A percentile compares a stretch with the other conserved stretches of the same genome.
Evolutionary conservation across 441 rosid species (phyloP).

Genomic region (Viola pubescens): DNA sequence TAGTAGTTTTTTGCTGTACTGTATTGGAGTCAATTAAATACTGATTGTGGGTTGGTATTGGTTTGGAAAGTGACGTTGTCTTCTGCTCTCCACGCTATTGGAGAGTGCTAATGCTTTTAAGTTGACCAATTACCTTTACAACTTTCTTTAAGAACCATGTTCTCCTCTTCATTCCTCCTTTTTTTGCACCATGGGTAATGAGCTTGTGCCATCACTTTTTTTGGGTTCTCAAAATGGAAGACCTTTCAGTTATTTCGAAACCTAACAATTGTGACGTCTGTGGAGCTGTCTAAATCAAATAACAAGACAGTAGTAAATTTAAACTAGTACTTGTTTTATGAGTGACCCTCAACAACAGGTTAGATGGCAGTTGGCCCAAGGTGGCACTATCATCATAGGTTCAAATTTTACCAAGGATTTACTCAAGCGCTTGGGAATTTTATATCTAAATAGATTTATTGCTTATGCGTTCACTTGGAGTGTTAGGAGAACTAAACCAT

Average conservation of each 20-base stretch:
- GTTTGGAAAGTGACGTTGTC: not conserved
- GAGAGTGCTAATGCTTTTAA: not conserved
- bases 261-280: not conserved
- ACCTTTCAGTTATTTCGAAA: not conserved
- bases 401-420: too few relatives aligned
- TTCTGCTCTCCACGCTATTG: conserved; percentile 2
- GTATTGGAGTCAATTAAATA: too few relatives aligned
- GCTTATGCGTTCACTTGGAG: too few relatives aligned
- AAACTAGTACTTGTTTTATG: too few relatives aligned
- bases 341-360: too few relatives aligned
- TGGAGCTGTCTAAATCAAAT: not conserved
- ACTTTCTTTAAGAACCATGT: not conserved
- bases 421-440: too few relatives aligned
- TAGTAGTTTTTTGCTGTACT: not conserved
- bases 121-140: conserved; percentile 4
- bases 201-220: not conserved
- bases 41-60: not conserved
- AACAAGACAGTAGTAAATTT: not conserved
- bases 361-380: too few relatives aligned
- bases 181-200: not conserved
- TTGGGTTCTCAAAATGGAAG: not conserved
- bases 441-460: too few relatives aligned
- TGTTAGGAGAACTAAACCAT: too few relatives aligned
- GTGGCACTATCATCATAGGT: too few relatives aligned
- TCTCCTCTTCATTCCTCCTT: not conserved